phyloP scores from a whole-genome alignment of 257 asterid genomes.

The Ocimum tenuiflorum region DNA sequence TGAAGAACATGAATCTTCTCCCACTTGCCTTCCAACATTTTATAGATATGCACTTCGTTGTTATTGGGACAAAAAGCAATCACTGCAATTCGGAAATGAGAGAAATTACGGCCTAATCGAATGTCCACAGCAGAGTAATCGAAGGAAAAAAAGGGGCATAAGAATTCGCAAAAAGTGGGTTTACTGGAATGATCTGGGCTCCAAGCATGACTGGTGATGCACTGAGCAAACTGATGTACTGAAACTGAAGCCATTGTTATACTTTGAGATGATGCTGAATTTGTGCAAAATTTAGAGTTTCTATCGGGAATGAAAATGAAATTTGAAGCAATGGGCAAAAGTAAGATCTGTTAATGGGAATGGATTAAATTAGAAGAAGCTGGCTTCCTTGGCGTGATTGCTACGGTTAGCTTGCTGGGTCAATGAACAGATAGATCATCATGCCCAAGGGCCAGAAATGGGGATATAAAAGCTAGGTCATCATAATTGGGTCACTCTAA shows the following conservation, averaged over 20 bases:
- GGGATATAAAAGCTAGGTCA: too few relatives aligned
- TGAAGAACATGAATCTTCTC: conserved; percentile 94
- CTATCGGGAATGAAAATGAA: not conserved
- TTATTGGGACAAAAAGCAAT: conserved; percentile 85
- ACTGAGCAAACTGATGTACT: conserved; percentile 76
- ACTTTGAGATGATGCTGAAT: not conserved
- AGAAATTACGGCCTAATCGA: conserved; percentile 14
- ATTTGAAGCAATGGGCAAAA: not conserved
- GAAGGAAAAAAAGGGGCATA: not conserved
- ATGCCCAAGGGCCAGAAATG: too few relatives aligned
- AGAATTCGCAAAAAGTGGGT: not conserved
- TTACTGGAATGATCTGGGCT: conserved; percentile 86
- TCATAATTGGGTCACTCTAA: too few relatives aligned
- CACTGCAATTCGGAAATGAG: conserved; percentile 42
- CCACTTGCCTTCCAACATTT: conserved; percentile 73
- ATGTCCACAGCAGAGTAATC: not conserved
- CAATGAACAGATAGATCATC: not conserved
- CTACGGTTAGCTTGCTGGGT: not conserved
- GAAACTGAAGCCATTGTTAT: conserved; percentile 73
- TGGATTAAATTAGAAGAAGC: not conserved
- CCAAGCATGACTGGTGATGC: conserved; percentile 94
- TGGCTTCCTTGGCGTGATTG: not conserved
- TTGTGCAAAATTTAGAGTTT: not conserved
- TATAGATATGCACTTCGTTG: conserved; percentile 80
- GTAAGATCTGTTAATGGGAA: not conserved